These are phyloP conservation scores for Blastobotrys capitulatus DNA, from an alignment of 1,139 yeast genomes.

Conservation along the genomic window DNA sequence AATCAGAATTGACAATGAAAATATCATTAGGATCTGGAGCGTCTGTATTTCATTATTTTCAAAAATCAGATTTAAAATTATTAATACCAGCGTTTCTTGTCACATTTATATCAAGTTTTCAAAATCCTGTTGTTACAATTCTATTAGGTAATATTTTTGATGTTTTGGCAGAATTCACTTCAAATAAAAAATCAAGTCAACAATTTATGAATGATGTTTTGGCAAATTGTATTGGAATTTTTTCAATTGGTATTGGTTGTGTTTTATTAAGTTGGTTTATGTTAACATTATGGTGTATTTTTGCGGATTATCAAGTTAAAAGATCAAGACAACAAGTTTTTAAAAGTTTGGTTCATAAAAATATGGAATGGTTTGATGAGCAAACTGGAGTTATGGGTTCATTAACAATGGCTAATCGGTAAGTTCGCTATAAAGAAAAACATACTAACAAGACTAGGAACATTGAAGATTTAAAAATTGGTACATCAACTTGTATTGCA, in stretches of 20 bases:
- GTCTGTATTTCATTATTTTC: constrained; percentile 9
- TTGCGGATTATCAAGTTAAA: constrained; percentile 68
- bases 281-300: constrained; percentile 55
- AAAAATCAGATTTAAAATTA: constrained; percentile 22
- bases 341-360: constrained; percentile 25
- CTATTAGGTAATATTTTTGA: constrained; percentile 62
- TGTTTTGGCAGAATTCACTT: constrained; percentile 40
- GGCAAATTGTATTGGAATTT: constrained; percentile 47
- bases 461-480: constrained; percentile 68
- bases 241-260: constrained; percentile 52
- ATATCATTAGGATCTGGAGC: constrained; percentile 3
- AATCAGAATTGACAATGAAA: not conserved
- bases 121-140: constrained; percentile 59
- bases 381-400: constrained; percentile 47
- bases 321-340: constrained; percentile 48
- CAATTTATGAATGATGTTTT: constrained; percentile 43
- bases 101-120: constrained; percentile 42
- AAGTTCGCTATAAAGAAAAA: not conserved
- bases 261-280: constrained; percentile 51
- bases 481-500: constrained; percentile 65
- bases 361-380: constrained; percentile 47
- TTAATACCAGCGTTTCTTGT: constrained; percentile 25
- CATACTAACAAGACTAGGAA: constrained; percentile 39
- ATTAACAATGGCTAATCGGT: constrained; percentile 51
- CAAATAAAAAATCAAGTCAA: constrained; percentile 26